Evolutionary conservation across 257 asterid species (phyloP).

Genomic region (Nicotiana obtusifolia): DNA sequence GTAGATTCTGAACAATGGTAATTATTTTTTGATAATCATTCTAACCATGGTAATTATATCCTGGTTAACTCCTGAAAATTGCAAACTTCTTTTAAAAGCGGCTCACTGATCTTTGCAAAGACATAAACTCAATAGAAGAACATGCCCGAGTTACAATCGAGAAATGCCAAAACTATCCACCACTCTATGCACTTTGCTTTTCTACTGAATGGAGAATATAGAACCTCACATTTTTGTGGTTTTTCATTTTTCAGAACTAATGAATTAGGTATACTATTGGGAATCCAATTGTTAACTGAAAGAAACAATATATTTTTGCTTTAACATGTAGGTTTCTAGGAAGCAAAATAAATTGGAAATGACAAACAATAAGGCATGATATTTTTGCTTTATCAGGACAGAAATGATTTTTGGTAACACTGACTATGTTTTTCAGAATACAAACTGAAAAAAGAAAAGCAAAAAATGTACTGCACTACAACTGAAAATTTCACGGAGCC

Average conservation of each 20-base stretch:
- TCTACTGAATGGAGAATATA: not conserved
- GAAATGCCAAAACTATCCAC: not conserved
- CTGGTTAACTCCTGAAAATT: not conserved
- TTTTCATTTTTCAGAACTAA: not conserved
- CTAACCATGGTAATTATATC: not conserved
- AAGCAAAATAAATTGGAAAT: not conserved
- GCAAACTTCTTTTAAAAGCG: not conserved
- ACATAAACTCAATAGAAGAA: too few species aligned
- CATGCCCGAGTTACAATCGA: not conserved
- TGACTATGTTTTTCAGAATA: not conserved
- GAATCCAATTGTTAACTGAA: not conserved
- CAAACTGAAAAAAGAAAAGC: not conserved
- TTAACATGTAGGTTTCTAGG: not conserved
- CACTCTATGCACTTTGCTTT: not conserved
- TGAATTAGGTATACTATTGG: not conserved
- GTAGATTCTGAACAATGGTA: not conserved
- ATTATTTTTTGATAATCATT: too few species aligned
- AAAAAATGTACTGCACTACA: not conserved
- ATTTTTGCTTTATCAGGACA: not conserved
- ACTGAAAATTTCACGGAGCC: not conserved
- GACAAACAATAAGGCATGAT: not conserved
- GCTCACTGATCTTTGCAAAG: not conserved
- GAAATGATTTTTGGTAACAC: not conserved
- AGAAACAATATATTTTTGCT: not conserved
- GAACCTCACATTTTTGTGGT: not conserved